Base-by-base conservation (phyloP, 2,329 filamentous ascomycete species). In the Ascochyta rabiei region DNA sequence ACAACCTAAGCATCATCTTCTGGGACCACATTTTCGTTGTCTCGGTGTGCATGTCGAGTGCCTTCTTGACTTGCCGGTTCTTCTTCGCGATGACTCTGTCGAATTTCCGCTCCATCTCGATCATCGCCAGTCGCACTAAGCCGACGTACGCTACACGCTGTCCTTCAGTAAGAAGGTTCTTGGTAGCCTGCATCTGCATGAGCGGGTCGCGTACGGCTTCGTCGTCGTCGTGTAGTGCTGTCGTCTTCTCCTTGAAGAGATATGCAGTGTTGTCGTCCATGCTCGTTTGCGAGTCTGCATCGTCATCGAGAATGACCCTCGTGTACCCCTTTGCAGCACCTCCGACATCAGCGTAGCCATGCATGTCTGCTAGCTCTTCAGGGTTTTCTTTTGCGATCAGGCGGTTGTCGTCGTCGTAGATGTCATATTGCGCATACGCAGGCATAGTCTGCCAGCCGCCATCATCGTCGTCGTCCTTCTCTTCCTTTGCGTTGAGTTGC, bases 191-290 rank as follows among this genome's bases (percentile, higher is more conserved):
- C 82, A 99, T 89, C 74, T 99, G 95, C 43, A 89, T 88, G 35
- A 96, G 77, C 4, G 93, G 86, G 75, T 98, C 95, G 48, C 93
- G 70, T 13, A 70, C 85, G 55, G 90, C 87, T 49, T 95, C 91
- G 21, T 96, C 93, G 21, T 93, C 90, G 45, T 79, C 78, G n/a
- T 78, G 67, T 5, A 84, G 79, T 9, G 84, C 82, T 2, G 87
- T 88, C 19, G 80, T 80, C 78, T 82, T 76, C 56, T 91, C 87
- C 62, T 91, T 93, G 80, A 99, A 99, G 3, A 99, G 82, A 73
- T 99, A 99, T 51, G 92, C 87, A 0, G 95, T 99, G 68, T 98
- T 93, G 53, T 99, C 95, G 71, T 99, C 95, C 86, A 99, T 86
- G 77, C 93, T 98, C 3, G 92, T 99, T 43, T 89, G 89, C 24